Base-by-base conservation (phyloP, 148 eudicot species). In the Vaccinium macrocarpon region DNA sequence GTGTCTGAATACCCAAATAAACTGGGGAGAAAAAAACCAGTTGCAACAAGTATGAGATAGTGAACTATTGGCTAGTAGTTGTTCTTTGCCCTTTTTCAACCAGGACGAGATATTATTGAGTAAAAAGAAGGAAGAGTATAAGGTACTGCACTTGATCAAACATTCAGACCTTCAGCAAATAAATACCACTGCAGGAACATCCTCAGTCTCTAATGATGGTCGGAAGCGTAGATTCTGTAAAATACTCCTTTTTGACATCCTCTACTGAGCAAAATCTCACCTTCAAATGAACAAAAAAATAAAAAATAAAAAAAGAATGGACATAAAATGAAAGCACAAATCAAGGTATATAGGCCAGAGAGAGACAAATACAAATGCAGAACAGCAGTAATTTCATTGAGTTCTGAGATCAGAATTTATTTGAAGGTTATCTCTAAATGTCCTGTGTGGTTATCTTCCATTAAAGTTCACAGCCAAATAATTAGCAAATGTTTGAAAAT, bases 191-290 rank as follows among this genome's bases (percentile, higher is more conserved):
- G 38, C 48, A 27, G 29, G 32, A 48, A 38, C 19, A 75, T 78
- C 83, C 38, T 92, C 91, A 89, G 79, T 86, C 82, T 86, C 90
- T 87, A 75, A 95, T 92, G 85, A 42, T 90, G 76, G 88, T 81
- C n/a, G 99, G 99, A 56, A 94, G 57, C 27, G 98, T 93, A 51
- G 92, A 90, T 70, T 89, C 87, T 4, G 92, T 93, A 84, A 96
- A 96, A 83, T 93, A 94, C 85, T 94, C 98, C 59, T 90, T 90
- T 82, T 88, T 89, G 79, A 92, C 92, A 6, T 88, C 88, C 84
- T 92, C 87, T 84, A 85, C 91, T 1, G 97, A 90, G 89, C 98
- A 96, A 87, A 94, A 96, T 85, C 93, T 91, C 84, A 89, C 99
- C 99, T 96, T 85, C 82, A 88, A 83, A 82, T 11, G 42, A 13